A percentile compares a stretch with the other conserved stretches of the same genome.
Conservation (phyloP, 2,329 filamentous ascomycete species). For the Fusarium phyllophilum region DNA sequence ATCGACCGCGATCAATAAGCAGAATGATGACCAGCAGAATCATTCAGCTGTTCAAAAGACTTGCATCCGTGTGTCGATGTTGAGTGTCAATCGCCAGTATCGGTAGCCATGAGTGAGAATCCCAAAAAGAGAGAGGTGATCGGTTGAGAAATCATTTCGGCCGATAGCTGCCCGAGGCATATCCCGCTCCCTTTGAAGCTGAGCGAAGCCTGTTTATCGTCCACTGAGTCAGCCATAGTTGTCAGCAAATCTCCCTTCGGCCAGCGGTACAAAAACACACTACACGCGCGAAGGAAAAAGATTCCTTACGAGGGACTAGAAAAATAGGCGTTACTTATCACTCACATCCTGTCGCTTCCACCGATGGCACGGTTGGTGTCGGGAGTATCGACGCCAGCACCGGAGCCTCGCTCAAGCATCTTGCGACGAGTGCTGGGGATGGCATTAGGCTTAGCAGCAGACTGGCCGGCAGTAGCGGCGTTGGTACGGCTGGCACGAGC, state of each 20-base stretch:
- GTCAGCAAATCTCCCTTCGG: constrained; percentile 77
- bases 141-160: constrained; percentile 46
- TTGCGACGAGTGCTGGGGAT: constrained; percentile 84
- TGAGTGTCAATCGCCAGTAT: constrained; percentile 40
- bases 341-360: constrained; percentile 96
- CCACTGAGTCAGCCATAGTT: constrained; percentile 84
- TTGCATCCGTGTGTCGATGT: constrained; percentile 44
- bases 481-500: constrained; percentile 73
- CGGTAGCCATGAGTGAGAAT: constrained; percentile 37
- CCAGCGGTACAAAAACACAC: constrained; percentile 78
- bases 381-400: constrained; percentile 70
- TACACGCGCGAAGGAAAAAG: constrained; percentile 80
- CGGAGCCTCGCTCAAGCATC: constrained; percentile 76
- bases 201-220: constrained; percentile 87
- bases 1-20: constrained; percentile 43
- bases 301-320: constrained; percentile 85
- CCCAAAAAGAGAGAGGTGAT: constrained; percentile 27
- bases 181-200: constrained; percentile 75
- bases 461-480: constrained; percentile 71
- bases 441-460: constrained; percentile 75
- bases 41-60: constrained; percentile 30
- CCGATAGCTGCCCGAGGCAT: constrained; percentile 54
- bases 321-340: constrained; percentile 65
- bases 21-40: constrained; percentile 33
- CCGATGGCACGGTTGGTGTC: constrained; percentile 80